Conservation (phyloP, 2,329 filamentous ascomycete genomes). For the Emmonsia crescens region DNA sequence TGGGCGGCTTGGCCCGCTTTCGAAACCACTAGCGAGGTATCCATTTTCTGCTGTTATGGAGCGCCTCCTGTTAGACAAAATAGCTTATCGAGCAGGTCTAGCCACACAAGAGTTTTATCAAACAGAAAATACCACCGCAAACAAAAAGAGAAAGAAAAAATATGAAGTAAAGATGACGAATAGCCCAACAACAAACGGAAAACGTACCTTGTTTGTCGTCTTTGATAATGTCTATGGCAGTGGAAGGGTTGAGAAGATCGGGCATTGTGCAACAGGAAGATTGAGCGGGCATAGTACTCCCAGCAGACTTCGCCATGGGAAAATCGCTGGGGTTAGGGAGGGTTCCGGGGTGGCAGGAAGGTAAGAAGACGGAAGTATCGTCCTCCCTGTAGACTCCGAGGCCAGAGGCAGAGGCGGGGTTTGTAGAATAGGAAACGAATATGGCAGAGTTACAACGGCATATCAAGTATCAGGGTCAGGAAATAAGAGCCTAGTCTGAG, state of each 20-base stretch:
- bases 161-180: neutral
- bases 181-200: too few species aligned
- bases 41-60: constrained; percentile 7
- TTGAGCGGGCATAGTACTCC: neutral
- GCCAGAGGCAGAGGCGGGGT: neutral
- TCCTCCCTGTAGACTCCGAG: neutral
- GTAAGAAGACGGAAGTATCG: neutral
- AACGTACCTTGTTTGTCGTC: constrained; percentile 1
- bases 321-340: neutral
- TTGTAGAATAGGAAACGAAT: neutral
- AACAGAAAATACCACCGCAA: neutral
- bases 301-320: neutral
- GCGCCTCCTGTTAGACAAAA: neutral
- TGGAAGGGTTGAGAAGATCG: neutral
- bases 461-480: neutral
- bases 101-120: neutral
- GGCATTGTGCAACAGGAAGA: neutral
- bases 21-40: constrained; percentile 8
- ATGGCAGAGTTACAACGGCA: neutral
- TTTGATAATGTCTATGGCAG: neutral
- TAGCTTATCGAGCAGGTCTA: neutral
- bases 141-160: neutral
- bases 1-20: constrained; percentile 17
- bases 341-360: neutral
- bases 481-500: neutral